Base-by-base conservation (phyloP, 805 yeast genomes). In the Kluyveromyces starmeri region DNA sequence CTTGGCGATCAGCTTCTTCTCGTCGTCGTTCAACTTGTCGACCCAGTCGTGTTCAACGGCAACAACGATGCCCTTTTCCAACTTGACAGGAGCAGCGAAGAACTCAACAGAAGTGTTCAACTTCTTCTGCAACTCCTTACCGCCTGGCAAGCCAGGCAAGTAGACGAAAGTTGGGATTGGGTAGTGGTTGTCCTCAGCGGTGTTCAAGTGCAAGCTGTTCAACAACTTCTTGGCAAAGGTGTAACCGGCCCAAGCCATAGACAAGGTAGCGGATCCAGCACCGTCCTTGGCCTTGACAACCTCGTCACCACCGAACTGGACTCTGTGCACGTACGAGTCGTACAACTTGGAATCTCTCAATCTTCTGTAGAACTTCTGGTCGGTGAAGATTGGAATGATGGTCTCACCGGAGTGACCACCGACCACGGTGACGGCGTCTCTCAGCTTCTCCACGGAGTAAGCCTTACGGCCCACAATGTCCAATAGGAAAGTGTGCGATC, bases 361-460 rank as follows among this genome's bases (percentile, higher is more conserved):
- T 45, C 28, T 48, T 47, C 32, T 36, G 31, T 24, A 39, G 41
- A 53, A 61, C 60, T 49, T 79, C 69, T 61, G 73, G 73, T 51
- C 39, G 28, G 81, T 73, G 53, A 78, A 66, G 50, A 81, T 62
- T 55, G 92, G 92, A 41, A 80, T 83, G 59, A 81, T 81, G 49
- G 89, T 81, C 48, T 72, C 72, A 62, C 88, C 89, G 37, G 88
- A 79, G 70, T 81, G 92, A 49, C 92, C 92, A 59, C 92, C 92
- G 46, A 81, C 83, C 46, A 81, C 88, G 41, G 82, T 71, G 40
- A 81, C 77, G 42, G 65, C 67, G 59, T 73, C 78, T 46, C 65
- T 59, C 48, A 61, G 64, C 48, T 79, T 78, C 24, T 39, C 42
- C 5, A 36, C 30, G 20, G 37, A 28, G 37, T 39, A 39, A 19